Evolutionary conservation across 768 basidiomycete species (phyloP), one percentile per base, ranked within the genome.

Genomic region (Leucocoprinus sp.): DNA sequence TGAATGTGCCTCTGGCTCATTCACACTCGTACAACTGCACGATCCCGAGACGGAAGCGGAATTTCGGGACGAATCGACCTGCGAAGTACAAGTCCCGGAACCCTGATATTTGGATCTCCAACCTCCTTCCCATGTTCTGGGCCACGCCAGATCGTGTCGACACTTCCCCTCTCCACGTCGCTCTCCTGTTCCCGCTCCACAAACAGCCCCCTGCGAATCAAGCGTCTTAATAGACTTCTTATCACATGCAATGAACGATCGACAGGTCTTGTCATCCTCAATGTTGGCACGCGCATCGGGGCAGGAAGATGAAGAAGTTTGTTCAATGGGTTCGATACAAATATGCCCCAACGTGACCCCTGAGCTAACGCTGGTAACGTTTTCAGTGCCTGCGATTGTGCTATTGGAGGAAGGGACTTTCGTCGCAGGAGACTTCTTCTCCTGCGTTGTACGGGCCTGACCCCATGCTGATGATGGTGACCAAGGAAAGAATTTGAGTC

Each of bases 401-500:
- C 11, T 45, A 42, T 45, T 36, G 49, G 43, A 9, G 29, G 31
- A 36, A 42, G 35, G 5, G 43, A 42, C 27, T 26, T 48, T 48
- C 27, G 50, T 18, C 40, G 44, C 17, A 36, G 44, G 39, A 42
- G 45, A 50, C 36, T 31, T 37, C 43, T 42, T 26, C 29, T 34
- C 24, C 27, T 41, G 37, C 23, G 38, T 4, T 19, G 31, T 18
- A 3, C 34, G 38, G 27, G 11, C 11, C 37, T 50, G 49, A 18
- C 9, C 18, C 27, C 43, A 33, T 23, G 44, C 17, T 17, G 75
- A 67, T 56, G 75, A 65, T 54, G 74, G 56, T 59, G 73, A 51
- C 64, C 74, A 56, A 67, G 73, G 63, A 72, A 76, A 63, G 66
- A 73, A 63, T 61, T 67, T 68, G 66, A 68, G 57, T 38, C 65